Evolutionary conservation across 169 alveolate species (phyloP).

Genomic region (Plasmodium reichenowi): DNA sequence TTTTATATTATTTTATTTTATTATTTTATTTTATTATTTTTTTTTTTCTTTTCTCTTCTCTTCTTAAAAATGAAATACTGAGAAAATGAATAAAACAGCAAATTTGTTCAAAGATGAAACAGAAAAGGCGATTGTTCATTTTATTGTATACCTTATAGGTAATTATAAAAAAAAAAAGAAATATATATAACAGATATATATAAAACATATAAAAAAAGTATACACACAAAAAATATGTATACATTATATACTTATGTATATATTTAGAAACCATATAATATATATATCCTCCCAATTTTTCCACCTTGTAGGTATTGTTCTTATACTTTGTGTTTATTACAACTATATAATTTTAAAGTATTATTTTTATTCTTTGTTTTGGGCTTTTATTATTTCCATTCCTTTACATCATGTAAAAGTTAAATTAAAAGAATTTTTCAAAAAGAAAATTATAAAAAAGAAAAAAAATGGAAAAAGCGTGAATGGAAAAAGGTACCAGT

Average conservation of each 20-base stretch:
- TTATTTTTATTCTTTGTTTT: constrained; percentile 78
- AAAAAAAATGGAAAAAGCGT: constrained; percentile 10
- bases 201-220: too few relatives aligned
- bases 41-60: not conserved
- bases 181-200: not conserved
- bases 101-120: constrained; percentile 77
- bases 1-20: not conserved
- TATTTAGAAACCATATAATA: not conserved
- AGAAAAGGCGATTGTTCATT: constrained; percentile 80
- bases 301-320: constrained; percentile 41
- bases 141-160: constrained; percentile 78
- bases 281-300: too few relatives aligned
- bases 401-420: constrained; percentile 77
- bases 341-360: constrained; percentile 78
- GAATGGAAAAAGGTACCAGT: not conserved
- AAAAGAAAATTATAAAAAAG: constrained; percentile 21
- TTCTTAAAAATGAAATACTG: constrained; percentile 32
- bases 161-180: not conserved
- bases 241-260: not conserved
- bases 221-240: not conserved
- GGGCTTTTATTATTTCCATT: constrained; percentile 82
- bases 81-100: constrained; percentile 49
- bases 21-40: not conserved
- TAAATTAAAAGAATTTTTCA: constrained; percentile 34
- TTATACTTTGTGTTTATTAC: constrained; percentile 77